Percentiles rank a stretch among this genome's conserved stretches.
Conservation (phyloP, 768 basidiomycete genomes). For the Suillus bovinus region DNA sequence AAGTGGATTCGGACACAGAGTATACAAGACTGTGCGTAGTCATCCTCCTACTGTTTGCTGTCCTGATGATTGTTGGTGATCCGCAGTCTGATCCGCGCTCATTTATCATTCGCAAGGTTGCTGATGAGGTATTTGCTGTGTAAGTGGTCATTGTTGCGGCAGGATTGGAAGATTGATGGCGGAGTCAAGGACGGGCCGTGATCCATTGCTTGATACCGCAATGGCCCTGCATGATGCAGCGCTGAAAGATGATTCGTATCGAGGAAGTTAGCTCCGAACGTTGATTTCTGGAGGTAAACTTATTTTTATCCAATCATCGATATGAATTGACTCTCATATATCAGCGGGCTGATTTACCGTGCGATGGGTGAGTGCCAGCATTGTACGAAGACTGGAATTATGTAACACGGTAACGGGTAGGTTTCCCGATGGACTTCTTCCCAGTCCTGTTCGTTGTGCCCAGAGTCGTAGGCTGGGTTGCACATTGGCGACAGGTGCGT, state of each 20-base stretch:
- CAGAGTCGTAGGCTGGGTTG: conserved; percentile 90
- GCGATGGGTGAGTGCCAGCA: conserved; percentile 69
- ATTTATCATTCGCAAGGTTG: conserved; percentile 87
- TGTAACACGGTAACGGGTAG: conserved; percentile 36
- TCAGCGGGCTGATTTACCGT: conserved; percentile 84
- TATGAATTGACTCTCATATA: conserved; percentile 8
- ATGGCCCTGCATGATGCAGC: conserved; percentile 88
- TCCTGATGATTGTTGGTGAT: background rate
- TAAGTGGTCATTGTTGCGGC: conserved; percentile 34
- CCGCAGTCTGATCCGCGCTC: conserved; percentile 84
- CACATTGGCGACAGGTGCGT: conserved; percentile 84
- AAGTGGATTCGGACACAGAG: conserved; percentile 86
- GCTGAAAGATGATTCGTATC: conserved; percentile 83
- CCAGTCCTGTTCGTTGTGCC: conserved; percentile 92
- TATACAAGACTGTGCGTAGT: conserved; percentile 69
- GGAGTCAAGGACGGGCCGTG: conserved; percentile 69
- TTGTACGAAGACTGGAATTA: background rate
- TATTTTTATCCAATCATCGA: background rate
- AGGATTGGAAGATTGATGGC: background rate
- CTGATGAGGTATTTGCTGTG: conserved; percentile 91
- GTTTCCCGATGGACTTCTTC: conserved; percentile 94
- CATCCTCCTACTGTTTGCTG: conserved; percentile 1
- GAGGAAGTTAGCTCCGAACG: conserved; percentile 83
- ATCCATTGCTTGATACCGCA: conserved; percentile 84
- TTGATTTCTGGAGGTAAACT: conserved; percentile 75